phyloP scores from a whole-genome alignment of 2,329 filamentous ascomycete species.

The Alternaria brassicicola region DNA sequence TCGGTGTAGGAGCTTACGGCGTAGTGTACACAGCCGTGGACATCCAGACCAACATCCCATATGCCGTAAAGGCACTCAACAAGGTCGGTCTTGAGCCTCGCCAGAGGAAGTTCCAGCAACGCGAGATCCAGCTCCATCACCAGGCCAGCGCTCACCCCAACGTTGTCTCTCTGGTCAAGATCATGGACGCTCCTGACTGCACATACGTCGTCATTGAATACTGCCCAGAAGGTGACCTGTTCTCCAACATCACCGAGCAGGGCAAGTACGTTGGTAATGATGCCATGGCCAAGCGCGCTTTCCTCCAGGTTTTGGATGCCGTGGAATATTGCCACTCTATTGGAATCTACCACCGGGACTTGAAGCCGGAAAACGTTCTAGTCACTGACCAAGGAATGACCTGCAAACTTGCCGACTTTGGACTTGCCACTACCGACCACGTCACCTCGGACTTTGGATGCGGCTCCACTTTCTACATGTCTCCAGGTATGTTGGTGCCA shows the following conservation, averaged over 20 bases:
- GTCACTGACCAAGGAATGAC: constrained; percentile 87
- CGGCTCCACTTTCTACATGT: constrained; percentile 99
- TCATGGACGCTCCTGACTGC: constrained; percentile 89
- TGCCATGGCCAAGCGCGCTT: constrained; percentile 81
- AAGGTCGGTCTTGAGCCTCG: constrained; percentile 89
- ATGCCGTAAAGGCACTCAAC: constrained; percentile 96
- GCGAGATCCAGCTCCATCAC: constrained; percentile 92
- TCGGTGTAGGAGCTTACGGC: constrained; percentile 94
- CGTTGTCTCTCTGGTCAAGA: constrained; percentile 91
- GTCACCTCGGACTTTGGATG: constrained; percentile 94
- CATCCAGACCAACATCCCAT: constrained; percentile 78
- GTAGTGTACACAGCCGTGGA: constrained; percentile 92
- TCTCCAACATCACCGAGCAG: constrained; percentile 95
- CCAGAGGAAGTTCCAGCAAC: constrained; percentile 87
- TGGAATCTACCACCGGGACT: constrained; percentile 94
- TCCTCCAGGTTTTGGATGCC: constrained; percentile 95
- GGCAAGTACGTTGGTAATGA: constrained; percentile 94
- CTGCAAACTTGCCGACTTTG: constrained; percentile 96
- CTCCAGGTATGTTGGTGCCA: constrained; percentile 75
- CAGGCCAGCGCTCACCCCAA: constrained; percentile 87
- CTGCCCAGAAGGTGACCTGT: constrained; percentile 94
- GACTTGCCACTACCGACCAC: constrained; percentile 83
- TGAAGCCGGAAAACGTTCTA: constrained; percentile 98
- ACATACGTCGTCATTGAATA: constrained; percentile 97
- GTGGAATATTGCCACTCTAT: constrained; percentile 92